phyloP scores from a whole-genome alignment of 169 alveolate species.

The Besnoitia besnoiti region DNA sequence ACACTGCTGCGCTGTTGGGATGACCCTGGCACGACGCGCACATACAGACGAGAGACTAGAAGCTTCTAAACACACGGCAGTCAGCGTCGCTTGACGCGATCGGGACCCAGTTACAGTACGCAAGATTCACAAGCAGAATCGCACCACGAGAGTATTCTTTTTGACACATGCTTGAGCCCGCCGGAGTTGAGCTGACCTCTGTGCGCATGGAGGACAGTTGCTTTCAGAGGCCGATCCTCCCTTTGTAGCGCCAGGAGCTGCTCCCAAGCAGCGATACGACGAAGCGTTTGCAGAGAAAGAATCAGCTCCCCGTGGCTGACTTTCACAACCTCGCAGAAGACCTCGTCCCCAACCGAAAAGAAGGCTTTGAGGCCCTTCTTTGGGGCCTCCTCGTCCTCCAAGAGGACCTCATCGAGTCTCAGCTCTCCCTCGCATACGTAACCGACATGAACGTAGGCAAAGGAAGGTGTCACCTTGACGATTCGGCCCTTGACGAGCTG shows the following conservation, averaged over 20 bases:
- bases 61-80: no score
- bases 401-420: conserved; percentile 15
- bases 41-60: no score
- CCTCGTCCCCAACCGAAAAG: conserved; percentile 12
- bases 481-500: conserved; percentile 46
- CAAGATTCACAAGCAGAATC: no score
- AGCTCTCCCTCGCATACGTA: conserved; percentile 2
- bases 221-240: conserved; percentile 17
- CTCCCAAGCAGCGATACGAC: conserved; percentile 45
- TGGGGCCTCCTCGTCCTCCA: neutral
- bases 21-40: no score
- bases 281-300: conserved; percentile 25
- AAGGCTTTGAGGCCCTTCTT: conserved; percentile 6
- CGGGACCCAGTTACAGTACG: no score
- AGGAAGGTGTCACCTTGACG: conserved; percentile 17
- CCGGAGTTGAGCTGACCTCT: neutral
- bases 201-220: conserved; percentile 18
- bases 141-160: no score
- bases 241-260: conserved; percentile 10
- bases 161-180: no score
- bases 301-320: conserved; percentile 11
- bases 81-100: no score
- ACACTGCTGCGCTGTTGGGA: no score
- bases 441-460: conserved; percentile 38
- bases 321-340: conserved; percentile 7